Evolutionary conservation across 225 moss, liverwort and hornwort species (phyloP).

Genomic region (Physcomitrellopsis africana): DNA sequence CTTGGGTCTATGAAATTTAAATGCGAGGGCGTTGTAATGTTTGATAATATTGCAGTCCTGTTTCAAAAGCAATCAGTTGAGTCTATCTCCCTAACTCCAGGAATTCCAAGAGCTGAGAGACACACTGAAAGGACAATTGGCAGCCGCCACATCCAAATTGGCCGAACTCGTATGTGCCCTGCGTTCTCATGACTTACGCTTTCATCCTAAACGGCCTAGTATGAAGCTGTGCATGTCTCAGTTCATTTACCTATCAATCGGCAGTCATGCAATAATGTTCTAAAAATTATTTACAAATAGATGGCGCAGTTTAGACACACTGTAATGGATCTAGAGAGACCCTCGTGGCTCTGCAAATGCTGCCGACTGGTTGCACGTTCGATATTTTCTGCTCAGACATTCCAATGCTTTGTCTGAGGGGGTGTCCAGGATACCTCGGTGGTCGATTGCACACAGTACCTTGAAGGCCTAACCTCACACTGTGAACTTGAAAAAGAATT

Average conservation of each 20-base stretch:
- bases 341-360: accelerated
- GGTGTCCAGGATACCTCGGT: slow-evolving; percentile 36
- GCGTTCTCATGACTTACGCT: not conserved
- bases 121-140: slow-evolving; percentile 69
- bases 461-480: slow-evolving; percentile 31
- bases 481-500: slow-evolving; percentile 39
- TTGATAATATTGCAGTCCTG: not conserved
- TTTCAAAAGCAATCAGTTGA: too few species aligned
- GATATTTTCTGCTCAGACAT: not conserved
- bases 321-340: too few species aligned
- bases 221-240: not conserved
- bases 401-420: too few species aligned
- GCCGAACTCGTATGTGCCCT: slow-evolving; percentile 53
- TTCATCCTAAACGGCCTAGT: not conserved
- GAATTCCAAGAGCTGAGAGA: slow-evolving; percentile 74
- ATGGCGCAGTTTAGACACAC: too few species aligned
- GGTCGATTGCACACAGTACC: slow-evolving; percentile 32
- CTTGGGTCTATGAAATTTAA: not conserved
- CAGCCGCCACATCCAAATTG: slow-evolving; percentile 49
- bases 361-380: accelerated
- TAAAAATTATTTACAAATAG: not conserved
- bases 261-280: not conserved
- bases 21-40: not conserved
- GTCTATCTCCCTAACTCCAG: not conserved
- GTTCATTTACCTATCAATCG: not conserved